Conservation (phyloP, 2,329 filamentous ascomycete species). For the Bipolaris sorokiniana region DNA sequence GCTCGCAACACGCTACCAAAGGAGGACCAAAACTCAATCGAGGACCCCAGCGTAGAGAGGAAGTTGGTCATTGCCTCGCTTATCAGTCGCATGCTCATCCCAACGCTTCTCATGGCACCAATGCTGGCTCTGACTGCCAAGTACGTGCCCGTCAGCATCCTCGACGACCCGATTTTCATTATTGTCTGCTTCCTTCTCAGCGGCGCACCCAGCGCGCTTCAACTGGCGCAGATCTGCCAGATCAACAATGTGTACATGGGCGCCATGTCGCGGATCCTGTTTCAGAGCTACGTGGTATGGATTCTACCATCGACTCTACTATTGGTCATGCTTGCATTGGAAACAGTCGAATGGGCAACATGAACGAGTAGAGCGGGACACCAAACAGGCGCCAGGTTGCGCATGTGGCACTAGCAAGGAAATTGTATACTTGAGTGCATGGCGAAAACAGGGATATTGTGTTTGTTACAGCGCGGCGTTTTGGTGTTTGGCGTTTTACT, state of each 20-base stretch:
- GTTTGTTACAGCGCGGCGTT: constrained; percentile 17
- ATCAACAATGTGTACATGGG: constrained; percentile 96
- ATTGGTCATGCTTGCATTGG: constrained; percentile 87
- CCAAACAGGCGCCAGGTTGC: not conserved
- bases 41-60: constrained; percentile 71
- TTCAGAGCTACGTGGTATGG: constrained; percentile 97
- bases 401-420: constrained; percentile 4
- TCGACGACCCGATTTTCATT: constrained; percentile 97
- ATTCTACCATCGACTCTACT: constrained; percentile 92
- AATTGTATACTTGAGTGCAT: not conserved
- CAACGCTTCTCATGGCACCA: constrained; percentile 90
- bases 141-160: constrained; percentile 87
- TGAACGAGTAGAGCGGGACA: constrained; percentile 1
- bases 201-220: constrained; percentile 89
- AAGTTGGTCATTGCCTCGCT: constrained; percentile 86
- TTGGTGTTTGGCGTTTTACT: constrained; percentile 2
- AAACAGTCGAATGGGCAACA: constrained; percentile 89
- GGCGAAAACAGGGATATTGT: not conserved
- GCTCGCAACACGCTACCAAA: constrained; percentile 86
- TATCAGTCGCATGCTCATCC: constrained; percentile 88
- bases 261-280: constrained; percentile 89
- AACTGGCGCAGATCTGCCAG: constrained; percentile 97
- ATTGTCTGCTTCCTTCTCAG: constrained; percentile 97
- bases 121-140: constrained; percentile 86
- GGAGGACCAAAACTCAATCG: constrained; percentile 67